Evolutionary conservation across 2,329 filamentous ascomycete genomes (phyloP).

Genomic region (Xylaria arbuscula): DNA sequence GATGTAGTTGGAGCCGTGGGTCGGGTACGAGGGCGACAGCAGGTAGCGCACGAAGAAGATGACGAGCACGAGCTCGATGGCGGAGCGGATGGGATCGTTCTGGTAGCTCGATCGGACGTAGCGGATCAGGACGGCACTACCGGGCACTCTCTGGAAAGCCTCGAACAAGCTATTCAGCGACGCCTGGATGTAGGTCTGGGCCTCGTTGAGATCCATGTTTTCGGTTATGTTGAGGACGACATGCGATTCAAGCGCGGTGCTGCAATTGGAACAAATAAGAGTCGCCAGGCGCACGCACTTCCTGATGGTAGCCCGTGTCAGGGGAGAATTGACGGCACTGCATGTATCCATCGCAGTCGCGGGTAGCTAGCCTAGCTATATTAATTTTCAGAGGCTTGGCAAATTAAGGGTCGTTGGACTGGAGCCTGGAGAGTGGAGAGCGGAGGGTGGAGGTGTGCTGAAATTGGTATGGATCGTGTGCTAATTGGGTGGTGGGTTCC

Average conservation of each 20-base stretch:
- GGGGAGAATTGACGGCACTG: background rate
- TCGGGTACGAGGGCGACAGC: slow-evolving; percentile 90
- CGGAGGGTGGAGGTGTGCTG: slow-evolving; percentile 7
- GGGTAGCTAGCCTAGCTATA: background rate
- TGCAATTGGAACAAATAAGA: background rate
- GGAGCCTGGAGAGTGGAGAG: slow-evolving; percentile 2
- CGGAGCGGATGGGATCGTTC: slow-evolving; percentile 92
- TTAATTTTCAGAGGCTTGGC: background rate
- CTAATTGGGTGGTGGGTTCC: background rate
- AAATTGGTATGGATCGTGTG: background rate
- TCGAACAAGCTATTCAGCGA: slow-evolving; percentile 65
- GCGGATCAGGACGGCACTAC: slow-evolving; percentile 91
- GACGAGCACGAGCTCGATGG: slow-evolving; percentile 91
- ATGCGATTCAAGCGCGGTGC: slow-evolving; percentile 19
- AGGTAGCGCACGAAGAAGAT: slow-evolving; percentile 96
- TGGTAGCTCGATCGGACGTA: slow-evolving; percentile 99
- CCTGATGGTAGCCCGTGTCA: background rate
- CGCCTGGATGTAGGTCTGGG: slow-evolving; percentile 64
- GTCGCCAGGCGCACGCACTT: background rate
- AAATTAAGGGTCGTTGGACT: slow-evolving; percentile 31
- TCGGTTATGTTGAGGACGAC: slow-evolving; percentile 8
- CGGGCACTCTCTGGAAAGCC: slow-evolving; percentile 89
- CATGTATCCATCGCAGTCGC: slow-evolving; percentile 1
- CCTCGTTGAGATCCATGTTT: slow-evolving; percentile 72
- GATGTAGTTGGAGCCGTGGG: slow-evolving; percentile 88